phyloP scores from a whole-genome alignment of 2,329 filamentous ascomycete genomes.

The Aureobasidium melanogenum region DNA sequence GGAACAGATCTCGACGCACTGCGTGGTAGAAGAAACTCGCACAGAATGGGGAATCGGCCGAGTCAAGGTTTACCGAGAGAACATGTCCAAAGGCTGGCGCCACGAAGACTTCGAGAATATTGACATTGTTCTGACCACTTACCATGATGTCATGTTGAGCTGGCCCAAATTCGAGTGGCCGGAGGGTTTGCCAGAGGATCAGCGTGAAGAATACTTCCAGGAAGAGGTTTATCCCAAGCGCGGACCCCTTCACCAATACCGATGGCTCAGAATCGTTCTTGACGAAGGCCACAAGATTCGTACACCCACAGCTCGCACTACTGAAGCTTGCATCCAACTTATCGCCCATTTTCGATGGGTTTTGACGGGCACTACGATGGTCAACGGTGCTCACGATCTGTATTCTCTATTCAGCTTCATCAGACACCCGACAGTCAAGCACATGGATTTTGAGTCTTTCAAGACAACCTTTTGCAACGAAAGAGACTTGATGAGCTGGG shows the following conservation, averaged over 20 bases:
- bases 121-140: constrained; percentile 34
- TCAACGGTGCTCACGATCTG: constrained; percentile 25
- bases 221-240: constrained; percentile 23
- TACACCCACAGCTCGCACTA: constrained; percentile 35
- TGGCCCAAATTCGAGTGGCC: constrained; percentile 16
- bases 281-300: constrained; percentile 52
- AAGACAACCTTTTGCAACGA: neutral
- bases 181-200: constrained; percentile 8
- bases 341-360: constrained; percentile 33
- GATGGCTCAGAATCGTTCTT: constrained; percentile 45
- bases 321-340: constrained; percentile 36
- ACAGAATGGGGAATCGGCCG: constrained; percentile 8
- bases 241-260: constrained; percentile 30
- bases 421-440: neutral
- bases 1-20: constrained; percentile 20
- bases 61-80: constrained; percentile 13
- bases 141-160: constrained; percentile 31
- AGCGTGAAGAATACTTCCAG: constrained; percentile 34
- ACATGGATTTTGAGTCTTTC: neutral
- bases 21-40: neutral
- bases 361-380: constrained; percentile 33
- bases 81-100: no score
- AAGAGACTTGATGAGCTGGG: neutral
- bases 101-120: constrained; percentile 5
- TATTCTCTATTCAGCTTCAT: constrained; percentile 41